These are phyloP conservation scores for Fusarium fracticaudum DNA, from an alignment of 2,329 filamentous ascomycete species.

Conservation along the genomic window DNA sequence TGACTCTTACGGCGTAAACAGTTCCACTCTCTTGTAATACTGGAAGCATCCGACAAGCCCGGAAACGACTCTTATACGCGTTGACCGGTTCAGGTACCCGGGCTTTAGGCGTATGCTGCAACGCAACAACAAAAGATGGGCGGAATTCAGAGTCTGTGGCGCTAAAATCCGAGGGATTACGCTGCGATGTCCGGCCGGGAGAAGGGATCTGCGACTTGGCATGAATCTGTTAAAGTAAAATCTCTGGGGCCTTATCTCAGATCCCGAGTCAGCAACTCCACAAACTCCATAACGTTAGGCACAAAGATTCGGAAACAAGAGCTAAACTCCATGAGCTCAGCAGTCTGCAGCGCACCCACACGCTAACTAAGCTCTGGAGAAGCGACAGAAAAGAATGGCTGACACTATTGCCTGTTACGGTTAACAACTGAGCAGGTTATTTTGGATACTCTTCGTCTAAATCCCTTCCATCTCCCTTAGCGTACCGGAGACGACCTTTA, in stretches of 20 bases:
- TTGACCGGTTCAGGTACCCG: slow-evolving; percentile 1
- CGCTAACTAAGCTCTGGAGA: slow-evolving; percentile 5
- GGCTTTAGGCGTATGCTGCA: neutral
- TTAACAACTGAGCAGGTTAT: neutral
- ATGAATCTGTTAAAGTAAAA: slow-evolving; percentile 21
- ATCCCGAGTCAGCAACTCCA: slow-evolving; percentile 31
- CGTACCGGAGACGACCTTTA: slow-evolving; percentile 5
- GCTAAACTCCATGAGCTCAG: slow-evolving; percentile 31
- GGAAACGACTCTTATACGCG: neutral
- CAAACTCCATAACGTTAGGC: slow-evolving; percentile 21
- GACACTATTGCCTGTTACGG: neutral
- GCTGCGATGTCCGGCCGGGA: slow-evolving; percentile 11
- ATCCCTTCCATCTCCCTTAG: slow-evolving; percentile 14
- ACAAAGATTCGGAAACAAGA: slow-evolving; percentile 28
- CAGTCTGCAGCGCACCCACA: slow-evolving; percentile 13
- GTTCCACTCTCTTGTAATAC: neutral
- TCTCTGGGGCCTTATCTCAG: slow-evolving; percentile 18
- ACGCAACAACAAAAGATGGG: neutral
- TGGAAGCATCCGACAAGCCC: neutral
- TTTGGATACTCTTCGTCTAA: neutral
- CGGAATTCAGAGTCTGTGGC: neutral
- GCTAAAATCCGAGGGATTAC: slow-evolving; percentile 27
- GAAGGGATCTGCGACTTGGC: slow-evolving; percentile 10
- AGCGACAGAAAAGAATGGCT: slow-evolving; percentile 10
- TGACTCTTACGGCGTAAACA: slow-evolving; percentile 5